Conservation (phyloP, 768 basidiomycete species). For the Tylopilus plumbeoviolaceoides region DNA sequence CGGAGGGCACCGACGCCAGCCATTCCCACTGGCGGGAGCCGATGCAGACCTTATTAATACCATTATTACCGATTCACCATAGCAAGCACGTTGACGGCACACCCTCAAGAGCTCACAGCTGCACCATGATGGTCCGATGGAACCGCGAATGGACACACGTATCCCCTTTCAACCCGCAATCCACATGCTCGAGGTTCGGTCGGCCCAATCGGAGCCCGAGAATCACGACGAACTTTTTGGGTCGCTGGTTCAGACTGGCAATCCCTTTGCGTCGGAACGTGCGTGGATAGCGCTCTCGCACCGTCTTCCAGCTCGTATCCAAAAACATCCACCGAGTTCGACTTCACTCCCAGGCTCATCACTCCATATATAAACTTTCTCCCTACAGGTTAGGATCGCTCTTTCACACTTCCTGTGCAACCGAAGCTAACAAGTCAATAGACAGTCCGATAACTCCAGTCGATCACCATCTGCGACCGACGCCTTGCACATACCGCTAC, state of each 20-base stretch:
- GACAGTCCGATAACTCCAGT: neutral
- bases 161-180: neutral
- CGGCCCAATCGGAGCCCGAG: neutral
- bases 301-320: neutral
- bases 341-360: conserved; percentile 14
- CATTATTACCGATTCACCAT: neutral
- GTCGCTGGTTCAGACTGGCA: neutral
- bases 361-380: conserved; percentile 8
- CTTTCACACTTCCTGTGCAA: conserved; percentile 1
- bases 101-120: neutral
- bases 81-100: neutral
- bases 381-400: neutral
- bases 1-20: neutral
- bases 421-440: neutral
- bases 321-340: neutral
- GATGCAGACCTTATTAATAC: neutral
- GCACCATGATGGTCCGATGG: neutral
- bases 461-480: neutral
- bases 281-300: neutral
- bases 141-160: neutral
- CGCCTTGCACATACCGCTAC: neutral
- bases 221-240: neutral
- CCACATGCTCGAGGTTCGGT: neutral
- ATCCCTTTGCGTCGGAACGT: neutral
- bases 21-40: neutral